Evolutionary conservation across 441 rosid genomes (phyloP).

Genomic region (Isatis lusitanica): DNA sequence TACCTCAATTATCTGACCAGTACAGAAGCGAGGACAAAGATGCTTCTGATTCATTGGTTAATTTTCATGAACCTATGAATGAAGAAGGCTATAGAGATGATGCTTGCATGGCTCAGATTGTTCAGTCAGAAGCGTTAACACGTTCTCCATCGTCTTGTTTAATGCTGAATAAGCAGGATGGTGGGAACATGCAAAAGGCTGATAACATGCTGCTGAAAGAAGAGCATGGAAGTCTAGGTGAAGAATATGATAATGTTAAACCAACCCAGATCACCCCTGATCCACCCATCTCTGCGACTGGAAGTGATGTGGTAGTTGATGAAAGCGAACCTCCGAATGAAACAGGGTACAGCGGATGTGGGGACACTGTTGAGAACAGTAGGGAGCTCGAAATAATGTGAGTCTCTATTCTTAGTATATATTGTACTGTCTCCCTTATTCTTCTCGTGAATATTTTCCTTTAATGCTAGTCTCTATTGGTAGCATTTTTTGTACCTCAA

Average conservation of each 20-base stretch:
- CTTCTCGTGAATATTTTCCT: neutral
- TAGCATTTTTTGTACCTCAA: neutral
- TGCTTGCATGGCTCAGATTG: conserved; percentile 27
- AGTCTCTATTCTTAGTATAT: conserved; percentile 15
- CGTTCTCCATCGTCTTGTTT: conserved; percentile 19
- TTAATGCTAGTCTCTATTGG: conserved; percentile 2
- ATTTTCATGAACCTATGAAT: neutral
- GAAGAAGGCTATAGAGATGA: conserved; percentile 15
- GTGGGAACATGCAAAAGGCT: conserved; percentile 16
- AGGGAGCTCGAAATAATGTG: conserved; percentile 21
- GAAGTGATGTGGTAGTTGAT: conserved; percentile 16
- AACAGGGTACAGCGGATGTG: conserved; percentile 6
- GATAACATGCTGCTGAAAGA: conserved; percentile 13
- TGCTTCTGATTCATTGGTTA: conserved; percentile 25
- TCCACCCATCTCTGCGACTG: conserved; percentile 17
- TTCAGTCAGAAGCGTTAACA: conserved; percentile 22
- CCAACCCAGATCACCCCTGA: conserved; percentile 1
- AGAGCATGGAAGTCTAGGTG: conserved; percentile 12
- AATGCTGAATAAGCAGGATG: conserved; percentile 21
- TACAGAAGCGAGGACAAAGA: conserved; percentile 36
- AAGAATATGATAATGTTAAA: conserved; percentile 13
- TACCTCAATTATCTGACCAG: conserved; percentile 37
- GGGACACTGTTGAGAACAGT: conserved; percentile 15
- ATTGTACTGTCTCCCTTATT: neutral
- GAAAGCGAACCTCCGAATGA: conserved; percentile 19